These are phyloP conservation scores for Asclepias syriaca DNA, from an alignment of 257 asterid genomes.

Conservation along the genomic window DNA sequence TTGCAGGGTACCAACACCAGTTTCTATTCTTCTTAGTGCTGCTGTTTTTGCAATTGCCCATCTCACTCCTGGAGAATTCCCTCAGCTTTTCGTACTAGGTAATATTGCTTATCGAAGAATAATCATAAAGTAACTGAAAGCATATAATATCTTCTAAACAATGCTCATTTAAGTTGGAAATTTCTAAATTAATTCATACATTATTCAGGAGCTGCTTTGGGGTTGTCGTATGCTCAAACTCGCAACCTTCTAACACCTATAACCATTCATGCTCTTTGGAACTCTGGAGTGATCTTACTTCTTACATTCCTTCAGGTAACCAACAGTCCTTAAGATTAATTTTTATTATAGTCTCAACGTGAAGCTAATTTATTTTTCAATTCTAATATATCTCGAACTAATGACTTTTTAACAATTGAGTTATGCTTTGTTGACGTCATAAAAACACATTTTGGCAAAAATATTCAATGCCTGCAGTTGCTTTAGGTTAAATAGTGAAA, in stretches of 20 bases:
- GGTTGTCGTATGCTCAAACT: constrained; percentile 87
- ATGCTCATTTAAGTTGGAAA: too few relatives aligned
- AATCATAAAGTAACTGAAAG: not conserved
- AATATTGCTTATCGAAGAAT: constrained; percentile 8
- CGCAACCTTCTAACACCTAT: constrained; percentile 90
- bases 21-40: constrained; percentile 72
- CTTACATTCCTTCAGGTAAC: constrained; percentile 89
- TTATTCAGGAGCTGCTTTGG: constrained; percentile 63
- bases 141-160: too few relatives aligned
- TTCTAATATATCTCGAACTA: too few relatives aligned
- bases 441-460: too few relatives aligned
- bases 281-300: constrained; percentile 83
- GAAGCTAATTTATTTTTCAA: too few relatives aligned
- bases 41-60: constrained; percentile 86
- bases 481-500: not conserved
- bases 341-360: too few relatives aligned
- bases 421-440: too few relatives aligned
- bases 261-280: constrained; percentile 84
- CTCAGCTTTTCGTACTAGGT: constrained; percentile 94
- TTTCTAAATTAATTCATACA: too few relatives aligned
- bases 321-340: too few relatives aligned
- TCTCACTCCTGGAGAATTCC: constrained; percentile 91
- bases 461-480: not conserved
- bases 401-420: too few relatives aligned
- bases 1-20: constrained; percentile 93